Conservation (phyloP, 2,329 filamentous ascomycete species). For the Xylariaceae sp. region DNA sequence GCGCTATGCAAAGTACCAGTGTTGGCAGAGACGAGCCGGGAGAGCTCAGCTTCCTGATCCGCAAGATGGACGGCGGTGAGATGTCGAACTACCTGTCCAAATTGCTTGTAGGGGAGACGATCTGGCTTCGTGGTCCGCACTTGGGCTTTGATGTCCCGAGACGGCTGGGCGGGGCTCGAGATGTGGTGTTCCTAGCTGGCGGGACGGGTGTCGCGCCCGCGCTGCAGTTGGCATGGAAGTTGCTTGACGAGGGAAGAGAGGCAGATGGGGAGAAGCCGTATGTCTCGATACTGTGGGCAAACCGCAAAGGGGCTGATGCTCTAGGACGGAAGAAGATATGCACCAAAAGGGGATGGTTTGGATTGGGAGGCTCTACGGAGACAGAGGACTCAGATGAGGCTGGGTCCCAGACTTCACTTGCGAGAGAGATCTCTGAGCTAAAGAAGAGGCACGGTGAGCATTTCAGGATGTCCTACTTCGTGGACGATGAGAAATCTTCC, state of each 20-base stretch:
- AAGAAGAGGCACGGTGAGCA: constrained; percentile 52
- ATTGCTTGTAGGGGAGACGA: constrained; percentile 54
- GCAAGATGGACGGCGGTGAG: constrained; percentile 75
- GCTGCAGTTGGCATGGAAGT: constrained; percentile 68
- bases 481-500: constrained; percentile 72
- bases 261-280: constrained; percentile 21
- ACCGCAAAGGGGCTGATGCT: constrained; percentile 62
- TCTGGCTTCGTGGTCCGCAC: constrained; percentile 78
- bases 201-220: constrained; percentile 92
- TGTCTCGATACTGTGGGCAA: constrained; percentile 82
- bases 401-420: constrained; percentile 14
- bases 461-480: constrained; percentile 67
- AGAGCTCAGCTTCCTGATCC: constrained; percentile 67
- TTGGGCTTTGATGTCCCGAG: constrained; percentile 54
- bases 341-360: constrained; percentile 8
- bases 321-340: constrained; percentile 39
- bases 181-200: constrained; percentile 80
- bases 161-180: constrained; percentile 28
- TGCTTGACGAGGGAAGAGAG: constrained; percentile 40
- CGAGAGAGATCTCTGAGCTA: constrained; percentile 55
- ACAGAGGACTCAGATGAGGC: constrained; percentile 8
- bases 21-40: too few species aligned
- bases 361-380: constrained; percentile 13
- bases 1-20: too few species aligned
- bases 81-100: constrained; percentile 76